Base-by-base conservation (phyloP, 352 stramenopile species). In the Blastocystis sp. region DNA sequence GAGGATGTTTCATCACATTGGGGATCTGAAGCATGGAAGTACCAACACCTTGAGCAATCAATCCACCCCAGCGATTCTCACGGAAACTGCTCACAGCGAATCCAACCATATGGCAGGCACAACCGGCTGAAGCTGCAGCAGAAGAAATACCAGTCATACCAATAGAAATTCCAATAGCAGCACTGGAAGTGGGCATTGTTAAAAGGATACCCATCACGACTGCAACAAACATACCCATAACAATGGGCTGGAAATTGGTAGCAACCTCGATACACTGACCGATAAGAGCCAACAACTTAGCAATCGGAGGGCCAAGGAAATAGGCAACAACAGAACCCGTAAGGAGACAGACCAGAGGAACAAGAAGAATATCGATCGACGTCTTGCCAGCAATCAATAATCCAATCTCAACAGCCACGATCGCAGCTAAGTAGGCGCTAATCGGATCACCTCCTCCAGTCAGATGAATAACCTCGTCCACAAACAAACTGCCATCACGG, bases 1-100 rank as follows among this genome's bases (percentile, higher is more conserved):
- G 70, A 27, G 70, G 70, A 5, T 44, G 35, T 24, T 81, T 81
- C 51, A 44, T 51, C 70, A 81, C 35, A 44, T 81, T 81, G 40
- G 70, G 70, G 42, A 81, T 81, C n/a, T 81, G 70, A 5, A 81
- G 70, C 70, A 81, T 81, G 1, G 70, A 81, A 19, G 70, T 81
- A 17, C 70, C 70, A 9, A 81, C 15, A 33, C 70, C 70, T 56
- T 81, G 70, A 15, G 70, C 70, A 27, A 81, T 81, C 70, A 81
- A 54, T 30, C 70, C 70, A 19, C 70, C 70, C 70, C 70, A 81
- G 3, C 70, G 7, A 30, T 81, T 81, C 44, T 81, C 70, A 17
- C 70, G 42, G 70, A 81, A 81, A 56, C 70, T 81, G 42, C 70
- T 81, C 40, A 81, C 37, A 2, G 70, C 70, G 22, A 81, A 81